Base-by-base conservation (phyloP, 345 rosid genomes). In the Rhizophora mangle region DNA sequence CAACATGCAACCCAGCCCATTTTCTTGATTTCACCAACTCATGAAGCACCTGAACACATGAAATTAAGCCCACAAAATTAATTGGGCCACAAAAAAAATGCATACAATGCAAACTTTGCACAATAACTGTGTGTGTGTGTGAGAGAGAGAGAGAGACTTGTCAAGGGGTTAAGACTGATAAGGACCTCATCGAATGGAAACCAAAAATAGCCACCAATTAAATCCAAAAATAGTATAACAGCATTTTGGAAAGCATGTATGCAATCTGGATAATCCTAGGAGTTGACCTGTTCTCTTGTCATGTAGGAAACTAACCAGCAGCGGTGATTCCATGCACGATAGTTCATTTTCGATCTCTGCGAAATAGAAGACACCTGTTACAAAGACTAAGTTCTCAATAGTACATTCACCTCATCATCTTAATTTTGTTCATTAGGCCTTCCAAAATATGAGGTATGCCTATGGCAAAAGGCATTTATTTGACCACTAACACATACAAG, bases 281-380 rank as follows among this genome's bases (percentile, higher is more conserved):
- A 43, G 47, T 75, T 74, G 51, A 95, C 96, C 90, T 85, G 96
- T 76, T 85, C 86, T 49, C 78, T 69, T 32, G 79, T 72, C 99
- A 92, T 90, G 80, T 82, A 86, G 63, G 91, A 84, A 73, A 90
- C 97, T 78, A 90, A 74, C 94, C 99, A 95, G 86, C 94, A 85
- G n/a, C 98, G 92, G 71, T 95, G 99, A 82, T 90, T 90, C 98
- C 99, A 95, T 62, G 98, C 99, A 62, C 96, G 92, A 34, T 90
- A 95, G 66, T 95, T 95, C 99, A 95, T 92, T 80, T 95, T 92
- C 76, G 89, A 92, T 77, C 88, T 86, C 99, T 95, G 89, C 71
- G 80, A 75, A 64, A 62, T 24, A 73, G 49, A 47, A 20, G 49
- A 21, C 39, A 19, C 21, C 64, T 60, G 2, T 26, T 68, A 67